Percentiles rank a stretch among this genome's conserved stretches.
These are phyloP conservation scores for Pythium aphanidermatum DNA, from an alignment of 352 stramenopile species.

Conservation along the genomic window DNA sequence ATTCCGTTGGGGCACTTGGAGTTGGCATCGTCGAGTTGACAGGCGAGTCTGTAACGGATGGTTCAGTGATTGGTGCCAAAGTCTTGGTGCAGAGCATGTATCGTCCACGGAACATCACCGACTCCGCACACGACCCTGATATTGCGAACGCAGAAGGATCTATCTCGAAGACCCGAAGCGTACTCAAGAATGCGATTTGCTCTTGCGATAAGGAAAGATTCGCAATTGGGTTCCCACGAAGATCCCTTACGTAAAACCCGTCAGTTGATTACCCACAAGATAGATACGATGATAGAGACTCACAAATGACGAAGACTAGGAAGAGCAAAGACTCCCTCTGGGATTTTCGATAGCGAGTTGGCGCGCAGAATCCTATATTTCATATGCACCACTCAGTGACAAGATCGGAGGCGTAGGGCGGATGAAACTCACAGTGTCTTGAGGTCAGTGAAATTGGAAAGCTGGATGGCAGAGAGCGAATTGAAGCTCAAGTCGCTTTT, in stretches of 20 bases:
- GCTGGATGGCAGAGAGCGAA: constrained; percentile 1
- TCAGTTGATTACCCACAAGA: neutral
- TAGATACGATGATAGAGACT: neutral
- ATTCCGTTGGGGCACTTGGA: neutral
- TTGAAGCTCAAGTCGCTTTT: constrained; percentile 16
- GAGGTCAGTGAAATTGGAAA: constrained; percentile 7
- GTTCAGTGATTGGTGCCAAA: neutral
- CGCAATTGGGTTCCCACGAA: constrained; percentile 15
- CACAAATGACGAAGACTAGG: constrained; percentile 8
- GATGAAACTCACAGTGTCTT: neutral
- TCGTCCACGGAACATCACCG: constrained; percentile 8
- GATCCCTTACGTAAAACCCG: constrained; percentile 9
- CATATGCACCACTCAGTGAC: too few relatives aligned
- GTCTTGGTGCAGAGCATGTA: constrained; percentile 12
- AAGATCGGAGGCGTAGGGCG: too few relatives aligned
- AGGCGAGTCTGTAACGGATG: neutral
- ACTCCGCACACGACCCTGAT: constrained; percentile 6
- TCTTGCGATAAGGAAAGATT: constrained; percentile 4
- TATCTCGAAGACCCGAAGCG: constrained; percentile 15
- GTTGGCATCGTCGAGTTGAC: neutral
- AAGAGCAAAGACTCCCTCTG: neutral
- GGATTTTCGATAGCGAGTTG: neutral
- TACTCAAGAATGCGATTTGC: constrained; percentile 10
- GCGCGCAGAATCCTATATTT: neutral
- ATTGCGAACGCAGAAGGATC: constrained; percentile 8